Evolutionary conservation across 2,329 filamentous ascomycete genomes (phyloP).

Genomic region (Acephala macrosclerotiorum): DNA sequence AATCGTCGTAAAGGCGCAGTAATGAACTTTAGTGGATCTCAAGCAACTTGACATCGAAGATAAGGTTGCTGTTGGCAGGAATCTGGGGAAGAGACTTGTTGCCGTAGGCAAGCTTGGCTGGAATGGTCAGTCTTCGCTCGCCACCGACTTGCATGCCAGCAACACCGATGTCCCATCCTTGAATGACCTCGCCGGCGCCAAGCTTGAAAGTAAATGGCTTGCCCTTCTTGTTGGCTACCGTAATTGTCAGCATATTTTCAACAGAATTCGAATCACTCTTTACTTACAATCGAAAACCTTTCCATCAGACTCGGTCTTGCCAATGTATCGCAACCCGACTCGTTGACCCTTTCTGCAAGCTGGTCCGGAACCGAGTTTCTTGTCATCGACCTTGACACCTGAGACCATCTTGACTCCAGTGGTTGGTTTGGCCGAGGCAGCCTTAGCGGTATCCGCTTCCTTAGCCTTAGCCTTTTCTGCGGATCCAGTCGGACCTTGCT

Average conservation of each 20-base stretch:
- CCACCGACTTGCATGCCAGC: slow-evolving; percentile 91
- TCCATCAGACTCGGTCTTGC: slow-evolving; percentile 87
- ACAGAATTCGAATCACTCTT: not conserved
- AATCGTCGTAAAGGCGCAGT: not conserved
- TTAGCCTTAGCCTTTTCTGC: slow-evolving; percentile 55
- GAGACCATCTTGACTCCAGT: slow-evolving; percentile 80
- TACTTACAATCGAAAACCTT: slow-evolving; percentile 92
- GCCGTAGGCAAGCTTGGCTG: slow-evolving; percentile 87
- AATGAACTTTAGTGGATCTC: slow-evolving; percentile 74
- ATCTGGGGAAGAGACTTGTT: slow-evolving; percentile 84
- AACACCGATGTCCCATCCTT: slow-evolving; percentile 97
- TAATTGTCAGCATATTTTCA: slow-evolving; percentile 3
- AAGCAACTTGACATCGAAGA: slow-evolving; percentile 90
- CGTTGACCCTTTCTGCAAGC: slow-evolving; percentile 89
- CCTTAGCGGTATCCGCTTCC: slow-evolving; percentile 57
- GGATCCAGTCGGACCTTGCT: slow-evolving; percentile 89
- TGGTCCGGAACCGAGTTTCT: slow-evolving; percentile 86
- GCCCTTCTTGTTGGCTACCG: slow-evolving; percentile 93
- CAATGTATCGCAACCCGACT: slow-evolving; percentile 96
- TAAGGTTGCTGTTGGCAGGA: slow-evolving; percentile 87
- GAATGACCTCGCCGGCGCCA: slow-evolving; percentile 94
- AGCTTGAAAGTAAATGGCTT: slow-evolving; percentile 97
- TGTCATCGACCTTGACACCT: slow-evolving; percentile 94
- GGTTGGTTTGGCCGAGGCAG: slow-evolving; percentile 56
- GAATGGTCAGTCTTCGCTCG: slow-evolving; percentile 92